Percentiles rank a stretch among this genome's conserved stretches.
These are phyloP conservation scores for Scalesia atractyloides DNA, from an alignment of 129 eudicot genomes.

Conservation along the genomic window DNA sequence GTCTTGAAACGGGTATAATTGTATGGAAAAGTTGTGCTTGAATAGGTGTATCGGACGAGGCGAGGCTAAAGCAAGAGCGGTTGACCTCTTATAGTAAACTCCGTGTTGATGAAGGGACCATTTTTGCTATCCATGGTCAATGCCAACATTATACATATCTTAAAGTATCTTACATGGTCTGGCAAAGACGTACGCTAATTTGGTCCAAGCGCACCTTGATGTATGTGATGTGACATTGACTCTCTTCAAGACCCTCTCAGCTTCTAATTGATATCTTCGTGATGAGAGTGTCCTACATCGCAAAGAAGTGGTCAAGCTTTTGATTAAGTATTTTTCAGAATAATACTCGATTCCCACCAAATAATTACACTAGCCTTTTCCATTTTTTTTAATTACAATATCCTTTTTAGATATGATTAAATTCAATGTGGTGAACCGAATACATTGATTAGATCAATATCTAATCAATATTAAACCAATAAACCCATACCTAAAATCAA, in stretches of 20 bases:
- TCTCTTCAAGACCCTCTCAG: constrained; percentile 77
- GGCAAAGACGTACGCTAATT: constrained; percentile 77
- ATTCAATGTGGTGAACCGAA: constrained; percentile 32
- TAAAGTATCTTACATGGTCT: constrained; percentile 86
- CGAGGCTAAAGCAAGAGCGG: constrained; percentile 72
- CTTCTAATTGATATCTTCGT: constrained; percentile 75
- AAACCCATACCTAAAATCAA: too few species aligned
- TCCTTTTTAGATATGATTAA: too few species aligned
- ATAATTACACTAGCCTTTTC: constrained; percentile 44
- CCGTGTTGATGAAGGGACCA: constrained; percentile 86
- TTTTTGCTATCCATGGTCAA: constrained; percentile 74
- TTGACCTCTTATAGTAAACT: constrained; percentile 80
- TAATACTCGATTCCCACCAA: constrained; percentile 84
- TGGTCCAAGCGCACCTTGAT: constrained; percentile 84
- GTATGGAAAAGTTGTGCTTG: constrained; percentile 98
- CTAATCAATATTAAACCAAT: too few species aligned
- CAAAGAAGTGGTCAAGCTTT: constrained; percentile 80
- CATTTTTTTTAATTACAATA: not conserved
- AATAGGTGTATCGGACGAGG: constrained; percentile 84
- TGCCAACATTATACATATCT: constrained; percentile 83
- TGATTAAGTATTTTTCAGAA: constrained; percentile 81
- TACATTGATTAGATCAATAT: constrained; percentile 4
- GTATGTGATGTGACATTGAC: constrained; percentile 89
- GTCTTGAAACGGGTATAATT: constrained; percentile 8
- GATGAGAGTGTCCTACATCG: constrained; percentile 95